Conservation (phyloP, 257 asterid genomes). For the Jasminum sambac region DNA sequence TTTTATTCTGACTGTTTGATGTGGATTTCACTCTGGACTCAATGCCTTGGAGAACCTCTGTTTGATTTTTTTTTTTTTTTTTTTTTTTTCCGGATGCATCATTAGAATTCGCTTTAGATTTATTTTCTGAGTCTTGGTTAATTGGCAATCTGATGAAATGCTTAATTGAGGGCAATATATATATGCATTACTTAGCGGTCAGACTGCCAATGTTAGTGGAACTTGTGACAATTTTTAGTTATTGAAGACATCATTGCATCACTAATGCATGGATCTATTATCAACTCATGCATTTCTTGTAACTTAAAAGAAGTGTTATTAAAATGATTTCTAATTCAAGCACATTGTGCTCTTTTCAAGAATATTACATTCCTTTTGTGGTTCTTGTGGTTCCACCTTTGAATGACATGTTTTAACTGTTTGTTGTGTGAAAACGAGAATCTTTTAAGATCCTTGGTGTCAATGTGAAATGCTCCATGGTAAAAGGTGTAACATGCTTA, state of each 20-base stretch:
- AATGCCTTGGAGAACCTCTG: background rate
- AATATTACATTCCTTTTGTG: background rate
- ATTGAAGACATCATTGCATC: background rate
- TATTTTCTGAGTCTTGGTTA: constrained; percentile 13
- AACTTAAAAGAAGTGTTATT: background rate
- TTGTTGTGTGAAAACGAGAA: background rate
- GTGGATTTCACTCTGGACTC: constrained; percentile 11
- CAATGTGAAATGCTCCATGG: background rate
- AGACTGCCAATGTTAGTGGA: background rate
- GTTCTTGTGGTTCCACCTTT: background rate
- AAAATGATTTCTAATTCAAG: background rate
- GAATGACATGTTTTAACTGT: background rate
- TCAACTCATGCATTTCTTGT: background rate
- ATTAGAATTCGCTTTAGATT: background rate
- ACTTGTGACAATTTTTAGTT: background rate
- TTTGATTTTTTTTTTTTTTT: background rate
- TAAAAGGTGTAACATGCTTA: background rate
- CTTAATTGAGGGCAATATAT: background rate
- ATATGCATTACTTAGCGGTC: background rate
- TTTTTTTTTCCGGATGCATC: no score
- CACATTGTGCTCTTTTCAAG: background rate
- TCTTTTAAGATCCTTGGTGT: background rate
- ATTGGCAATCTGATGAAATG: background rate
- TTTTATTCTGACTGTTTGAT: background rate
- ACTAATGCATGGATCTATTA: background rate